Evolutionary conservation across 2,329 filamentous ascomycete species (phyloP).

Genomic region (Calycina herbarum): DNA sequence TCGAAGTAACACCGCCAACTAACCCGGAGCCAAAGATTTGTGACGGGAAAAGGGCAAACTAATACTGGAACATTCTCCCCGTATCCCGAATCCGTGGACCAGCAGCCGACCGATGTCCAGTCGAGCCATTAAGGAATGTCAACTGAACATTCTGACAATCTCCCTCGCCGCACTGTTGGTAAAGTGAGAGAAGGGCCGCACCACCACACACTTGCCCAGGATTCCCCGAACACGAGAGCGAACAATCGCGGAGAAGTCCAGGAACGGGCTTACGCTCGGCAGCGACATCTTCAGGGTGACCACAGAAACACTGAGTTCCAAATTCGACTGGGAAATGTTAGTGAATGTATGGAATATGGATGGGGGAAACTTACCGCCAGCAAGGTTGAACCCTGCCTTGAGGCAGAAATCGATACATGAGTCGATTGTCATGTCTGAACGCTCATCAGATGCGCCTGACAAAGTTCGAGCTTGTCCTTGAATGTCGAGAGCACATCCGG

Average conservation of each 20-base stretch:
- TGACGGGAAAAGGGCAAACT: background rate
- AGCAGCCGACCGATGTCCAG: background rate
- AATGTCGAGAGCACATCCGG: constrained; percentile 61
- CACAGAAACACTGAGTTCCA: constrained; percentile 33
- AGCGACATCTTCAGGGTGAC: constrained; percentile 19
- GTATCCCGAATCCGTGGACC: background rate
- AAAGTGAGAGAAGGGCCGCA: constrained; percentile 15
- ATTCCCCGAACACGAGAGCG: constrained; percentile 26
- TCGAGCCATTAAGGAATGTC: constrained; percentile 17
- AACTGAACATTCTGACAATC: constrained; percentile 11
- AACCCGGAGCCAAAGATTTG: background rate
- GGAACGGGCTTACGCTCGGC: constrained; percentile 21
- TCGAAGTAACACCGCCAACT: background rate
- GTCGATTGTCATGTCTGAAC: constrained; percentile 15
- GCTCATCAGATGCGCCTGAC: constrained; percentile 31
- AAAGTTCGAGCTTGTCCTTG: constrained; percentile 46
- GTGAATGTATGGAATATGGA: background rate
- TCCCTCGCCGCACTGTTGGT: constrained; percentile 12
- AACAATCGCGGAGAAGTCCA: constrained; percentile 38
- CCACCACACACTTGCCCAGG: constrained; percentile 35
- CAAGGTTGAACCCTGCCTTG: constrained; percentile 10
- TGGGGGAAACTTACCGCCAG: constrained; percentile 13
- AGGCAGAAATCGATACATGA: constrained; percentile 16
- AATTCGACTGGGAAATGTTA: constrained; percentile 36
- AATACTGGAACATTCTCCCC: background rate